Conservation (phyloP, 257 asterid genomes). For the Petunia axillaris region DNA sequence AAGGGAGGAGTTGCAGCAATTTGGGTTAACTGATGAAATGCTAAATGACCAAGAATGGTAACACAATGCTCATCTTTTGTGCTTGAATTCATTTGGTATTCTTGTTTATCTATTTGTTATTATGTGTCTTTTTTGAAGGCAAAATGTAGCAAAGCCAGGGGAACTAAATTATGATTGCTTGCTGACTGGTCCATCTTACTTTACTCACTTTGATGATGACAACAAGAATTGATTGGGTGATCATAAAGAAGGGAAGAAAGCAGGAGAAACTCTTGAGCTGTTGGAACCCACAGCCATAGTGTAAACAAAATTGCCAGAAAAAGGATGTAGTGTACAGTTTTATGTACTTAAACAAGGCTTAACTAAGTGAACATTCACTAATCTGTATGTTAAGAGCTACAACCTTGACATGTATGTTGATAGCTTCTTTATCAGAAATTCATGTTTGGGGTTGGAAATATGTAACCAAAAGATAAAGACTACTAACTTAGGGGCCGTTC, state of each 20-base stretch:
- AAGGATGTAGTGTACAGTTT: too few relatives aligned
- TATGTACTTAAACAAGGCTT: background rate
- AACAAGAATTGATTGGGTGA: background rate
- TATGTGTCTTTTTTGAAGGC: conserved; percentile 45
- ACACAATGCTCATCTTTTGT: background rate
- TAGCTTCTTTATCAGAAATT: background rate
- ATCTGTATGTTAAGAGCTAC: background rate
- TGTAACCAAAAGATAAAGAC: background rate
- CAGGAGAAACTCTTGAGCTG: background rate
- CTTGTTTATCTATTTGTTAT: background rate
- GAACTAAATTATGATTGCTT: conserved; percentile 66
- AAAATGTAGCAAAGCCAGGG: conserved; percentile 69
- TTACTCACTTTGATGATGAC: conserved; percentile 62
- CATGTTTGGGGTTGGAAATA: background rate
- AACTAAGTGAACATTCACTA: background rate
- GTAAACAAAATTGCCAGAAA: background rate
- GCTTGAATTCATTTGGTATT: background rate
- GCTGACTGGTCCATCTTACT: conserved; percentile 75
- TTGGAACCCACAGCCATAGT: background rate
- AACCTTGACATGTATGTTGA: background rate
- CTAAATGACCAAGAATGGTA: conserved; percentile 79
- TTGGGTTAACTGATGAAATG: conserved; percentile 73
- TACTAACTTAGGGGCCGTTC: too few relatives aligned
- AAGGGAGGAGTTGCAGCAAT: conserved; percentile 55
- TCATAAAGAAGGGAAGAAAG: background rate